Conservation (phyloP, 441 rosid species). For the Daphne laureola region DNA sequence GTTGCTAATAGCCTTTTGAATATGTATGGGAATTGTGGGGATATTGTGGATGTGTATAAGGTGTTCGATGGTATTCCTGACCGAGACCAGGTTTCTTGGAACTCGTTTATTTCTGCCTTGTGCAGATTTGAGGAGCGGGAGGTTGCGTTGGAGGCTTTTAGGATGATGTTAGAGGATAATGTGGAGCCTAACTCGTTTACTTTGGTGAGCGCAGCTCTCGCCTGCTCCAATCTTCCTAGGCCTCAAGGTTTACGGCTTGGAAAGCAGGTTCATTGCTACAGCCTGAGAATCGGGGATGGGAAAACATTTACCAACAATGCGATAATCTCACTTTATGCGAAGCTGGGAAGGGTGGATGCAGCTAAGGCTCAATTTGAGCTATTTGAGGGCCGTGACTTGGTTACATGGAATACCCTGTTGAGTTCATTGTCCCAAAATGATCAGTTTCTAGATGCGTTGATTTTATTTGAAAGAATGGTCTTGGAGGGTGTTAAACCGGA, state of each 20-base stretch:
- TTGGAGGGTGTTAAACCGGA: slow-evolving; percentile 55
- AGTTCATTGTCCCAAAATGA: slow-evolving; percentile 67
- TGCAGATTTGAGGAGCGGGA: slow-evolving; percentile 68
- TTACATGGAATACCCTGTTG: slow-evolving; percentile 77
- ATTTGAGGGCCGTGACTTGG: slow-evolving; percentile 62
- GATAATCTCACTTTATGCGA: slow-evolving; percentile 77
- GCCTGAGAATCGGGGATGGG: slow-evolving; percentile 47
- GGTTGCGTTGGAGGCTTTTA: slow-evolving; percentile 53
- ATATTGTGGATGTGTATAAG: slow-evolving; percentile 36
- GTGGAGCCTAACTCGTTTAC: slow-evolving; percentile 76
- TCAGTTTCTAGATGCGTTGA: slow-evolving; percentile 46
- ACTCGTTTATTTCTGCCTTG: slow-evolving; percentile 58
- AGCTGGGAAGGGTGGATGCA: slow-evolving; percentile 40
- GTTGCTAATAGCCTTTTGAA: slow-evolving; percentile 69
- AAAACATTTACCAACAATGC: slow-evolving; percentile 59
- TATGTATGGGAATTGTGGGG: slow-evolving; percentile 61
- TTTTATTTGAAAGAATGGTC: slow-evolving; percentile 45
- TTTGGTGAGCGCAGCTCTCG: slow-evolving; percentile 61
- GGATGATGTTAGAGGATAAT: slow-evolving; percentile 43
- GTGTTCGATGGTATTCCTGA: slow-evolving; percentile 73
- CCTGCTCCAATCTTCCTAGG: slow-evolving; percentile 54
- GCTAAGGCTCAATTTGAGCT: slow-evolving; percentile 36
- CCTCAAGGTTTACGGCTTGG: slow-evolving; percentile 49
- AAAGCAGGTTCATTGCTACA: slow-evolving; percentile 64
- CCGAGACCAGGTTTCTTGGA: slow-evolving; percentile 87